Evolutionary conservation across 2,329 filamentous ascomycete species (phyloP).

Genomic region (Monosporascus sp.): DNA sequence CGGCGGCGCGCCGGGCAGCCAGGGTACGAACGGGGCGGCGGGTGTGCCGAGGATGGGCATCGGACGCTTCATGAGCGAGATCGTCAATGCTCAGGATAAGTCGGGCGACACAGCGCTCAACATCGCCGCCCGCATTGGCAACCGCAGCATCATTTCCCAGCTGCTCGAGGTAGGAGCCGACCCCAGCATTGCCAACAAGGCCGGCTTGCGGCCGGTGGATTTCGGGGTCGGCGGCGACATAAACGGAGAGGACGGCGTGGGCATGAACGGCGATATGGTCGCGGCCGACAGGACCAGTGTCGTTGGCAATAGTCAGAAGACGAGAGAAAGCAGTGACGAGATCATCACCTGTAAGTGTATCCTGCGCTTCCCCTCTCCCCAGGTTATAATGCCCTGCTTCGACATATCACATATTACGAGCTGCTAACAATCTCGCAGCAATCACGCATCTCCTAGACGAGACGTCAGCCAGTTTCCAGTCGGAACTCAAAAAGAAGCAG

Average conservation of each 20-base stretch:
- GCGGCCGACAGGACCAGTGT: slow-evolving; percentile 38
- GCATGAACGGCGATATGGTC: slow-evolving; percentile 17
- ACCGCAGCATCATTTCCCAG: slow-evolving; percentile 93
- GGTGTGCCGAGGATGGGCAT: slow-evolving; percentile 69
- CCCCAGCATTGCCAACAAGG: slow-evolving; percentile 84
- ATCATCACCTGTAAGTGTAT: slow-evolving; percentile 68
- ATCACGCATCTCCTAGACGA: slow-evolving; percentile 79
- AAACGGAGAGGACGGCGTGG: slow-evolving; percentile 29
- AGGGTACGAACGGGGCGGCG: slow-evolving; percentile 31
- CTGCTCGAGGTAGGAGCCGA: slow-evolving; percentile 92
- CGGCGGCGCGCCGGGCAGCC: slow-evolving; percentile 58
- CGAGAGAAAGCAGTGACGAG: slow-evolving; percentile 70
- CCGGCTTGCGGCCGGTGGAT: slow-evolving; percentile 83
- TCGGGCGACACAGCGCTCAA: slow-evolving; percentile 93
- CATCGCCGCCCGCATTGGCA: slow-evolving; percentile 87
- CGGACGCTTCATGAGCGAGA: slow-evolving; percentile 91
- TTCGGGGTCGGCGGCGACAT: slow-evolving; percentile 81
- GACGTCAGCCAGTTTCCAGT: slow-evolving; percentile 72
- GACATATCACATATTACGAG: too few species aligned
- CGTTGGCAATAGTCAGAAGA: slow-evolving; percentile 48
- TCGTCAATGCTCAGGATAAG: slow-evolving; percentile 93
- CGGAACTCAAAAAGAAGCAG: slow-evolving; percentile 80
- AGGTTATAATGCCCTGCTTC: too few species aligned
- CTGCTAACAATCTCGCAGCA: slow-evolving; percentile 45
- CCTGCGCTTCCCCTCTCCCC: too few species aligned